Base-by-base conservation (phyloP, 768 basidiomycete species). In the Lactarius trivialis region DNA sequence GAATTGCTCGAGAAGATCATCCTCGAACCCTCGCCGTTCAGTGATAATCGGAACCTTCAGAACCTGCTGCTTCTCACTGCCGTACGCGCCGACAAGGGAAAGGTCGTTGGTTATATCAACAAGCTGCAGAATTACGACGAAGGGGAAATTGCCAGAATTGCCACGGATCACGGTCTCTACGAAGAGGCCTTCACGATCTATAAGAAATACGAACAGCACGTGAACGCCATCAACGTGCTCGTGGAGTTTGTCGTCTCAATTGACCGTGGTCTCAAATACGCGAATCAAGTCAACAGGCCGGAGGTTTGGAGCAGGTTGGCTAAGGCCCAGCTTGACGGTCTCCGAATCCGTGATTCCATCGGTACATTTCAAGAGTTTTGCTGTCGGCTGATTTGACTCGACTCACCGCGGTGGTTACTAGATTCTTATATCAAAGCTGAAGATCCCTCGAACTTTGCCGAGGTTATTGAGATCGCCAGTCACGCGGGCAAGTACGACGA, bases 1-100 rank as follows among this genome's bases (percentile, higher is more conserved):
- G 97, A 98, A 73, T 80, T 99, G 41, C 78, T 99, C 63, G 97
- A 99, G 81, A 99, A 99, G 81, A 98, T 99, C 72, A 88, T 99
- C 72, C 85, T 99, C 59, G 95, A 98, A 73, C 88, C 90, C 4
- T 98, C 96, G 21, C 91, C 97, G 7, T 98, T 99, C 83, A 92
- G 88, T 71, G 97, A 99, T 76, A 98, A 99, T 78, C 85, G 85
- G 71, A 98, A 93, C 72, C 81, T 99, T 37, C 96, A 99, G 78
- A 98, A 97, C 74, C 81, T 99, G 60, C 76, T 99, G 58, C 80
- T 99, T 69, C 80, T 99, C 65, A 99, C 97, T 8, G 93, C 97
- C 52, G 91, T 99, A 70, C 91, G 94, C 60, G 91, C 96, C 4
- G 97, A 98, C 76, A 97, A 97, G 77, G 95, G 95, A 71, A 97